phyloP scores from a whole-genome alignment of 192 early-diverging fungal genomes.

The Coemansia sp. region DNA sequence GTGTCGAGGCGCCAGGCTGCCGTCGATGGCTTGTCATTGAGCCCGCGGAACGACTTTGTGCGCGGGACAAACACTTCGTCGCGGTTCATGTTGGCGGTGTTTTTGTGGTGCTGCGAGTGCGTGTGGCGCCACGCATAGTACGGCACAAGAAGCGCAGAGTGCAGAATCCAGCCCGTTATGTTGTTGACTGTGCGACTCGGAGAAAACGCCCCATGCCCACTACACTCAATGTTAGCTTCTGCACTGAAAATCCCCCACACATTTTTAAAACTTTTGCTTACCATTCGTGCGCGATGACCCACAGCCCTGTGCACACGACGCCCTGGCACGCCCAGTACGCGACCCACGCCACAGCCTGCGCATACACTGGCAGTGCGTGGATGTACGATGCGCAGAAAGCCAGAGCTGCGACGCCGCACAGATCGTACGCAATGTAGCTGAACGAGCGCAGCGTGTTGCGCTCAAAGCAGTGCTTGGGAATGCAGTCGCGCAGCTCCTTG shows the following conservation, averaged over 20 bases:
- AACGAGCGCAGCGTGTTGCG: constrained; percentile 78
- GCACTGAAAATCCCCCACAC: too few species aligned
- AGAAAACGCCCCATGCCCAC: constrained; percentile 89
- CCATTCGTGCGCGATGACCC: constrained; percentile 91
- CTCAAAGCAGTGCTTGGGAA: constrained; percentile 93
- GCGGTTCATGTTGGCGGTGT: constrained; percentile 82
- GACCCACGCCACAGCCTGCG: constrained; percentile 68
- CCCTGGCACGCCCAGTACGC: constrained; percentile 84
- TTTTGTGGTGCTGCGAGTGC: constrained; percentile 92
- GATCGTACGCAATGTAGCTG: constrained; percentile 75
- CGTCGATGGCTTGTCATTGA: constrained; percentile 55
- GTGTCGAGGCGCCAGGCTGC: constrained; percentile 55
- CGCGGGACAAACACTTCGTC: constrained; percentile 95
- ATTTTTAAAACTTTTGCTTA: constrained; percentile 16
- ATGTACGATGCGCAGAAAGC: constrained; percentile 71
- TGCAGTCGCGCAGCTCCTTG: constrained; percentile 85
- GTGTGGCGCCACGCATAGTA: constrained; percentile 91
- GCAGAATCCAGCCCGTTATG: constrained; percentile 83
- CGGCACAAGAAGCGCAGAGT: constrained; percentile 87
- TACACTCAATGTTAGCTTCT: constrained; percentile 14
- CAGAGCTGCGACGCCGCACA: constrained; percentile 64
- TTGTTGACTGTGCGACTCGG: constrained; percentile 82
- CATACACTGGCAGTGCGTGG: constrained; percentile 50
- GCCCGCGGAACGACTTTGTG: constrained; percentile 61
- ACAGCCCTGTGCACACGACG: constrained; percentile 81